phyloP scores from a whole-genome alignment of 78 protist species.

The Dictyostelium firmibasis region DNA sequence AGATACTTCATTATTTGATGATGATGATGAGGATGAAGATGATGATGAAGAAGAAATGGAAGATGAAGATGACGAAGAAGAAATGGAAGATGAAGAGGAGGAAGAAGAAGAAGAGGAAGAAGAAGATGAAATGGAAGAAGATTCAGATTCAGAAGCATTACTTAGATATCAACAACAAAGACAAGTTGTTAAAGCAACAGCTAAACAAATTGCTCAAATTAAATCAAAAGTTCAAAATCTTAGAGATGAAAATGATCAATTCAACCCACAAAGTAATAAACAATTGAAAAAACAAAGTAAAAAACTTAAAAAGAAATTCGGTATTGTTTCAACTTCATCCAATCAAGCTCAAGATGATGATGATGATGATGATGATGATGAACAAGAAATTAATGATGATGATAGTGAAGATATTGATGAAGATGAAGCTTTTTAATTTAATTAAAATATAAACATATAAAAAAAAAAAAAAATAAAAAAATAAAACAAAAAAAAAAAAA shows the following conservation, averaged over 20 bases:
- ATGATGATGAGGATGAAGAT: slow-evolving; percentile 71
- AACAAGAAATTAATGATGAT: slow-evolving; percentile 26
- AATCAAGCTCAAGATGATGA: background rate
- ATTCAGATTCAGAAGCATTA: background rate
- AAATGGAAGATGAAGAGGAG: slow-evolving; percentile 46
- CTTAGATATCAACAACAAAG: slow-evolving; percentile 9
- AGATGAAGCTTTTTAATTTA: background rate
- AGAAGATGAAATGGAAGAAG: slow-evolving; percentile 50
- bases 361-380: background rate
- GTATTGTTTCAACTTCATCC: slow-evolving; percentile 23
- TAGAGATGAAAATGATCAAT: slow-evolving; percentile 67
- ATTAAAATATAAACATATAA: background rate
- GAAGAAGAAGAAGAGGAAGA: slow-evolving; percentile 59
- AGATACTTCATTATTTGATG: slow-evolving; percentile 56
- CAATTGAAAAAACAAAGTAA: slow-evolving; percentile 49
- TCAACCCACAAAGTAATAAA: slow-evolving; percentile 71
- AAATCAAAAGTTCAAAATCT: slow-evolving; percentile 53
- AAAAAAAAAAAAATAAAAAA: background rate
- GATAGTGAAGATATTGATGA: slow-evolving; percentile 5
- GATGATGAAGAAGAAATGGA: slow-evolving; percentile 46
- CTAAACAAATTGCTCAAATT: background rate
- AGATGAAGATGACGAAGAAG: slow-evolving; percentile 31
- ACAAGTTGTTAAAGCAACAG: background rate
- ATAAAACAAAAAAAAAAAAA: background rate
- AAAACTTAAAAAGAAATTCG: slow-evolving; percentile 72